Evolutionary conservation across 2,329 filamentous ascomycete genomes (phyloP), one percentile per base, ranked within the genome.

Genomic region (Hansfordia pulvinata): DNA sequence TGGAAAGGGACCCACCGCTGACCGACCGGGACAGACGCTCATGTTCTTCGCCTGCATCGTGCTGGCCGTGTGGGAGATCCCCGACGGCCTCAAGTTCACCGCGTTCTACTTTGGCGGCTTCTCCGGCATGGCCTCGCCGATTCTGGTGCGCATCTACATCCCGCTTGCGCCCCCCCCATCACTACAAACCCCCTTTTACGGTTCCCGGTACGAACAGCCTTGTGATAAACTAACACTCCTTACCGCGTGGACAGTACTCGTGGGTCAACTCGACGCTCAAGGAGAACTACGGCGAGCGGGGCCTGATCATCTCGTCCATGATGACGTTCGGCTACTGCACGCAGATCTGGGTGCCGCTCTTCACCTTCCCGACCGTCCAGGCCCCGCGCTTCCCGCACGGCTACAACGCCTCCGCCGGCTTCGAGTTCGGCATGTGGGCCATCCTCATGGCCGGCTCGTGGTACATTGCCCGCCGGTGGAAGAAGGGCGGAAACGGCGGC

Each of bases 241-340:
- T n/a, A n/a, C n/a, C n/a, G n/a, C n/a, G n/a, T 17, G 20, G n/a
- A 10, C 1, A 30, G 31, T 50, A 50, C 33, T 47, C 46, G 4
- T 49, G 44, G 45, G 33, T 47, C 18, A 49, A 49, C 29, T 40
- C 35, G 5, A 46, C 43, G 5, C 40, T 47, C 6, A 44, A 42
- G 13, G 42, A 44, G 18, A 46, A 47, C 24, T 44, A 47, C 13
- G 46, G 45, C 10, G 46, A 50, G 29, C 37, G 47, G 8, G 45
- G 45, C 0, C 33, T 49, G 10, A 41, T 48, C 25, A 47, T 49
- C 15, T 45, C 39, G 22, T 50, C 28, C 15, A 52, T 43, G 50
- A 50, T 44, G 42, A 53, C 50, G 0, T 30, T 54, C 11, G 49
- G 50, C n/a, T 46, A 37, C 31, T 39, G 36, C 22, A 42, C 33